These are phyloP conservation scores for Voacanga thouarsii DNA, from an alignment of 257 asterid genomes.

Conservation along the genomic window DNA sequence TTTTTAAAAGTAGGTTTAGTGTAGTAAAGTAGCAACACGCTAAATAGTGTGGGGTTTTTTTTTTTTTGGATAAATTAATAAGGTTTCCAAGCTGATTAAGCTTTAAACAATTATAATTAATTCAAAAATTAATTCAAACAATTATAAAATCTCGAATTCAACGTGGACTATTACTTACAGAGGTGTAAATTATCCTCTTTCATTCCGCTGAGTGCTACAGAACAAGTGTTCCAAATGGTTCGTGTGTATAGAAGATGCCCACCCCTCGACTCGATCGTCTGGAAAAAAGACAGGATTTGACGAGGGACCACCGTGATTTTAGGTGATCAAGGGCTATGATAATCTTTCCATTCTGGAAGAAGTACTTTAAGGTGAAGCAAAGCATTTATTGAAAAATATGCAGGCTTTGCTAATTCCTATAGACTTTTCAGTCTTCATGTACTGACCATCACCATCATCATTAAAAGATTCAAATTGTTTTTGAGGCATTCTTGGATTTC, in stretches of 20 bases:
- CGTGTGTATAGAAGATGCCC: neutral
- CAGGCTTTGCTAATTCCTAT: slow-evolving; percentile 18
- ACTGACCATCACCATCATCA: neutral
- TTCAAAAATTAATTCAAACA: too few species aligned
- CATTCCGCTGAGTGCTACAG: too few species aligned
- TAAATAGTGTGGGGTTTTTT: too few species aligned
- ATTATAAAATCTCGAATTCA: too few species aligned
- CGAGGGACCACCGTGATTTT: slow-evolving; percentile 14
- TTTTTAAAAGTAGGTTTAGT: too few species aligned
- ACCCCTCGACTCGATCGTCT: neutral
- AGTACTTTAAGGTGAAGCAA: slow-evolving; percentile 20
- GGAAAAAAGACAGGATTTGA: neutral
- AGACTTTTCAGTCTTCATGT: neutral
- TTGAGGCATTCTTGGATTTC: neutral
- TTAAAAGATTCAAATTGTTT: neutral
- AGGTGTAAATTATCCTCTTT: too few species aligned
- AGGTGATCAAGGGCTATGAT: slow-evolving; percentile 17
- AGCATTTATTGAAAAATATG: slow-evolving; percentile 29
- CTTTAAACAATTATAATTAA: too few species aligned
- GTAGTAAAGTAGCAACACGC: too few species aligned
- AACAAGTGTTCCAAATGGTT: too few species aligned
- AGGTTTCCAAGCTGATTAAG: too few species aligned
- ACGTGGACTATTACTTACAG: too few species aligned
- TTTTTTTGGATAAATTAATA: too few species aligned
- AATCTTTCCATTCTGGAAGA: slow-evolving; percentile 19